Evolutionary conservation across 305 asterid species (phyloP).

Genomic region (Fraxinus sp.): DNA sequence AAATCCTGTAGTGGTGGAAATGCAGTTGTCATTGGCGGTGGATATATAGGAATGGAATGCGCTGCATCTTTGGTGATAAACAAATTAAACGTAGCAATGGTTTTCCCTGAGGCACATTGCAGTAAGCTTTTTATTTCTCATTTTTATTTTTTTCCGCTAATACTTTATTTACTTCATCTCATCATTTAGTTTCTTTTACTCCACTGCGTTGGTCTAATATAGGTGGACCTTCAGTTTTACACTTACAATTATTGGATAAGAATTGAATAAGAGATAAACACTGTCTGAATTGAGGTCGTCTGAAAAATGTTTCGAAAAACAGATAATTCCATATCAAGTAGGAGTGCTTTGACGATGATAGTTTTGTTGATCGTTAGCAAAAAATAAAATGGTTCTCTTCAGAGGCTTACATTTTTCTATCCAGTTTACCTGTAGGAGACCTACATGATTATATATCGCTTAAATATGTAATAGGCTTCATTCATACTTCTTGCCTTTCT

Average conservation of each 20-base stretch:
- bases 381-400: not conserved
- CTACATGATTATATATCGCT: not conserved
- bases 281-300: not conserved
- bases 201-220: not conserved
- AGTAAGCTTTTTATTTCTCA: conserved; percentile 43
- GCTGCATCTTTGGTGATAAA: conserved; percentile 82
- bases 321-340: not conserved
- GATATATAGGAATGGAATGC: conserved; percentile 91
- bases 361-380: not conserved
- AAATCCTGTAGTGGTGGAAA: conserved; percentile 62
- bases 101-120: conserved; percentile 80
- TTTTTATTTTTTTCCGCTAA: not conserved
- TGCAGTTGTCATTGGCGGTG: conserved; percentile 85
- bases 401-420: not conserved
- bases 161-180: not conserved
- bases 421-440: not conserved
- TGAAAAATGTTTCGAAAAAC: not conserved
- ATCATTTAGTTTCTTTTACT: not conserved
- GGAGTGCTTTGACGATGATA: not conserved
- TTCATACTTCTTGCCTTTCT: not conserved
- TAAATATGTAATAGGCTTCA: not conserved
- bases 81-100: conserved; percentile 72
- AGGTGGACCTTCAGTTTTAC: not conserved
- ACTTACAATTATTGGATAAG: not conserved
- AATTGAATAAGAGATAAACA: not conserved